phyloP scores from a whole-genome alignment of 2,329 filamentous ascomycete species.

The Colletotrichum sp. region DNA sequence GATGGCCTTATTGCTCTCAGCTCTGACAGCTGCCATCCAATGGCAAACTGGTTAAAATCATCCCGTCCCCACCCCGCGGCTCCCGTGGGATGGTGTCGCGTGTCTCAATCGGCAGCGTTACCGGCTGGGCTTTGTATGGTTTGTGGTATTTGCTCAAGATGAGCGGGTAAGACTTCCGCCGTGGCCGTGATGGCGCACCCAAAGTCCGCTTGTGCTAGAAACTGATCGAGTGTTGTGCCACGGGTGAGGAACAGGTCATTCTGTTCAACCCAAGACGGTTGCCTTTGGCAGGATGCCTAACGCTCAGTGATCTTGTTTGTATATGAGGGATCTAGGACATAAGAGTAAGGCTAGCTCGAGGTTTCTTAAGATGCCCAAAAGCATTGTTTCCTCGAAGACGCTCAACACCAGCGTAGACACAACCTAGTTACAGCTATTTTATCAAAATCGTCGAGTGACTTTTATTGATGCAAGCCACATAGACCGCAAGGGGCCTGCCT shows the following conservation, averaged over 20 bases:
- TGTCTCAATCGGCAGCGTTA: background rate
- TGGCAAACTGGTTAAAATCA: background rate
- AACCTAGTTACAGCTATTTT: background rate
- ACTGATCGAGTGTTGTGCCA: no score
- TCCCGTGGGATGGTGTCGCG: background rate
- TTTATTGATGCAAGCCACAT: background rate
- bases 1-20: background rate
- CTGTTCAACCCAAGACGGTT: no score
- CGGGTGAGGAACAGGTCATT: no score
- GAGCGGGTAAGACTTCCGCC: background rate
- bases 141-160: fast-evolving
- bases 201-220: no score
- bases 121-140: background rate
- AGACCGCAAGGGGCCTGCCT: background rate
- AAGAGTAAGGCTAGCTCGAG: no score
- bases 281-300: fast-evolving
- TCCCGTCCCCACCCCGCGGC: background rate
- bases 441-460: fast-evolving
- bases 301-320: no score
- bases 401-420: background rate
- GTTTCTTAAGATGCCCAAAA: no score
- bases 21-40: background rate
- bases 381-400: background rate
- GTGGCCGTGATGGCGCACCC: no score
- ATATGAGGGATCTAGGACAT: no score